A percentile compares a stretch with the other conserved stretches of the same genome.
Evolutionary conservation across 2,329 filamentous ascomycete genomes (phyloP).

Genomic region (Ceratocystis destructans): DNA sequence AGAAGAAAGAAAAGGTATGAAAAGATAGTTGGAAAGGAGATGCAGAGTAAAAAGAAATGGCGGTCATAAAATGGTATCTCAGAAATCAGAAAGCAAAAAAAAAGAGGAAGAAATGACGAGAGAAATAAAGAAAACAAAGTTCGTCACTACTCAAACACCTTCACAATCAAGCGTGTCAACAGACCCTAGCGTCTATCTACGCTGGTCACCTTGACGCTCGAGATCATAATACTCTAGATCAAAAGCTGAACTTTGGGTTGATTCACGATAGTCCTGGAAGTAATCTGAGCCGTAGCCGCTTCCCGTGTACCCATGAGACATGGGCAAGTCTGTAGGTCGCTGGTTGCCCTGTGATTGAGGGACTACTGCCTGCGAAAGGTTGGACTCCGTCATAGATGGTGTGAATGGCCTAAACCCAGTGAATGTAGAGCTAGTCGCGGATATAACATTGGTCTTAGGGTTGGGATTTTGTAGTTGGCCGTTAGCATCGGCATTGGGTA

Average conservation of each 20-base stretch:
- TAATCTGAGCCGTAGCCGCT: slow-evolving; percentile 21
- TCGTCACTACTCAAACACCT: slow-evolving; percentile 2
- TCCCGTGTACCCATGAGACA: slow-evolving; percentile 25
- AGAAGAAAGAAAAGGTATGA: background rate
- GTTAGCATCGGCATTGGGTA: background rate
- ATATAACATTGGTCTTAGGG: background rate
- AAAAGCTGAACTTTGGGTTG: slow-evolving; percentile 16
- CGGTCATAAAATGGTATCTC: slow-evolving; percentile 14
- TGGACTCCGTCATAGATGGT: slow-evolving; percentile 12
- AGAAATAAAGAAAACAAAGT: slow-evolving; percentile 9
- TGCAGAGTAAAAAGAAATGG: background rate
- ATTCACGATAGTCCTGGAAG: slow-evolving; percentile 20
- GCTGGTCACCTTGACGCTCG: slow-evolving; percentile 10
- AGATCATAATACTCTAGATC: slow-evolving; percentile 16
- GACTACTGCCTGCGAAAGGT: slow-evolving; percentile 19
- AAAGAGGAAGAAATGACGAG: background rate
- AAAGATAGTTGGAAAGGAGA: background rate
- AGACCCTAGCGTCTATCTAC: background rate
- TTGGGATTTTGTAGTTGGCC: background rate
- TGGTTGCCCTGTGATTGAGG: background rate
- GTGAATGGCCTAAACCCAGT: slow-evolving; percentile 14
- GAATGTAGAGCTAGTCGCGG: slow-evolving; percentile 4
- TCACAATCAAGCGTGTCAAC: background rate
- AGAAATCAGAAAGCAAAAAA: slow-evolving; percentile 8
- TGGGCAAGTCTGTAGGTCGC: slow-evolving; percentile 20